phyloP scores from a whole-genome alignment of 768 basidiomycete species.

The Termitomyces sp. region DNA sequence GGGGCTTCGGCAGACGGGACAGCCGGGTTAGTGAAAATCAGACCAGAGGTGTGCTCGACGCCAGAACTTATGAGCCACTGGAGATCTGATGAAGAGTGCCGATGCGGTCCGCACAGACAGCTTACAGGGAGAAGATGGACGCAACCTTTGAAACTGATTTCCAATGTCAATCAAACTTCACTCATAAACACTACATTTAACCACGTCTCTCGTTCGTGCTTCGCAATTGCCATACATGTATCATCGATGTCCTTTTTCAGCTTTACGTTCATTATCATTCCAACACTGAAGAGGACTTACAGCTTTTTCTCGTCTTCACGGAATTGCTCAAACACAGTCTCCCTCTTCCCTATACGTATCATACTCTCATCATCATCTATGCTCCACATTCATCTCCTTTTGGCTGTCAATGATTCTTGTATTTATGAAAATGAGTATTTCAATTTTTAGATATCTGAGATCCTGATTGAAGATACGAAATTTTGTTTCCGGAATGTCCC shows the following conservation, averaged over 20 bases:
- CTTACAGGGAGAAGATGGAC: conserved; percentile 38
- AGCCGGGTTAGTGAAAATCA: conserved; percentile 47
- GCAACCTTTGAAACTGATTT: conserved; percentile 29
- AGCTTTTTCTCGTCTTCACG: conserved; percentile 14
- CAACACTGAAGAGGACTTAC: conserved; percentile 24
- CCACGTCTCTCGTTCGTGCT: conserved; percentile 10
- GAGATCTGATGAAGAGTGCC: conserved; percentile 56
- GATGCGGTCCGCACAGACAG: conserved; percentile 37
- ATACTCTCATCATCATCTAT: conserved; percentile 29
- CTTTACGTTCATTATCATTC: conserved; percentile 25
- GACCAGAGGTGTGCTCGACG: conserved; percentile 68
- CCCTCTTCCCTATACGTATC: conserved; percentile 23
- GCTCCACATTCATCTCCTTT: conserved; percentile 14
- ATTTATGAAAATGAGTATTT: conserved; percentile 15
- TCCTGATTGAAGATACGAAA: no score
- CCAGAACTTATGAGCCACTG: conserved; percentile 81
- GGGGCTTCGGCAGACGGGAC: conserved; percentile 70
- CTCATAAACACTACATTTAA: conserved; percentile 13
- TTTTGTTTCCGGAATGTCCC: no score
- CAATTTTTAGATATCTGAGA: neutral
- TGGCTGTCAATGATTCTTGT: conserved; percentile 14
- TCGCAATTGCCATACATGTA: conserved; percentile 19
- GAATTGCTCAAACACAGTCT: conserved; percentile 26
- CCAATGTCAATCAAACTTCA: conserved; percentile 11
- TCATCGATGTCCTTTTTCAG: conserved; percentile 23